A percentile compares a stretch with the other conserved stretches of the same genome.
These are phyloP conservation scores for Xylaria arbuscula DNA, from an alignment of 2,329 filamentous ascomycete genomes.

Conservation along the genomic window DNA sequence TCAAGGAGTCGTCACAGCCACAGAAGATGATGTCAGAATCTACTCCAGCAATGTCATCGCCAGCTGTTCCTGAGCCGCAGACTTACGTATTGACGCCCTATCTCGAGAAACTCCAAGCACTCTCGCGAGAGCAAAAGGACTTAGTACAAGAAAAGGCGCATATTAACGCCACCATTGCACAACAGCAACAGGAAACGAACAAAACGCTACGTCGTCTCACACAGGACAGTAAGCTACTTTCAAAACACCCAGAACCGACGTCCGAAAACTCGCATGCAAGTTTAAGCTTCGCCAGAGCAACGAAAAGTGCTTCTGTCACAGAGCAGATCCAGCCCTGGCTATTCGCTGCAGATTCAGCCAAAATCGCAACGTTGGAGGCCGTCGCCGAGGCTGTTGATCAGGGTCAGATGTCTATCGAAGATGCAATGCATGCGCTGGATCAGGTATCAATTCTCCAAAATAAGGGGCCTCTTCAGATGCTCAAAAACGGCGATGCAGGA, in stretches of 20 bases:
- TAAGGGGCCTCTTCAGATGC: constrained; percentile 41
- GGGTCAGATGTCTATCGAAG: constrained; percentile 66
- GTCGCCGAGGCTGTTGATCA: constrained; percentile 70
- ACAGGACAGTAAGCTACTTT: constrained; percentile 72
- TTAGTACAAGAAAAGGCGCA: constrained; percentile 69
- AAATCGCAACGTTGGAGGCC: constrained; percentile 66
- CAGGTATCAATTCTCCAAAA: constrained; percentile 61
- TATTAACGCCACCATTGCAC: constrained; percentile 61
- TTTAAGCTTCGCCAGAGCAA: constrained; percentile 59
- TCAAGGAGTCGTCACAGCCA: constrained; percentile 19
- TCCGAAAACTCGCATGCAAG: constrained; percentile 19
- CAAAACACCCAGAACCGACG: constrained; percentile 55
- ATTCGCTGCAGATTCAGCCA: constrained; percentile 69
- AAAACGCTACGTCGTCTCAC: constrained; percentile 65
- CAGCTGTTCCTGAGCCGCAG: constrained; percentile 41
- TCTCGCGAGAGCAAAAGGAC: constrained; percentile 67
- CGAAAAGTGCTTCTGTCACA: constrained; percentile 53
- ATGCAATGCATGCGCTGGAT: constrained; percentile 61
- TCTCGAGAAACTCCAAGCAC: constrained; percentile 62
- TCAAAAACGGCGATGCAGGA: constrained; percentile 49
- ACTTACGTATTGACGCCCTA: constrained; percentile 66
- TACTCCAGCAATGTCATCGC: constrained; percentile 16
- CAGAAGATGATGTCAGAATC: neutral
- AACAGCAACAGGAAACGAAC: constrained; percentile 62
- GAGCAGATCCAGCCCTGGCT: constrained; percentile 67